These are phyloP conservation scores for Chara braunii DNA, from an alignment of 139 green algal genomes.

Conservation along the genomic window DNA sequence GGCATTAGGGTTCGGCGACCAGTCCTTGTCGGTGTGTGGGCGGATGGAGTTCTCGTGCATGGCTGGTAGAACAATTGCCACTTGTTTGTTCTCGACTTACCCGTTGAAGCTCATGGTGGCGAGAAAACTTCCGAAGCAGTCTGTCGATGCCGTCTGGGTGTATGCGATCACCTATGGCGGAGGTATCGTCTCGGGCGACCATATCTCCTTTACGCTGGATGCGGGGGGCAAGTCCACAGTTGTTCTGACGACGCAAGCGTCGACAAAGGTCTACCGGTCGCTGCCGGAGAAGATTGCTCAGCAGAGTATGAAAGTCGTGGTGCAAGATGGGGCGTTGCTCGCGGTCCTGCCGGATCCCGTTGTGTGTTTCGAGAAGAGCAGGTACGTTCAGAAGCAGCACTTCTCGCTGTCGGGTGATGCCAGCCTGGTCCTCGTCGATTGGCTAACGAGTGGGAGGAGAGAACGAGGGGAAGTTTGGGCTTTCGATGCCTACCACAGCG, in stretches of 20 bases:
- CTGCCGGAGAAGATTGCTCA: neutral
- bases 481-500: slow-evolving; percentile 30
- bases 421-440: slow-evolving; percentile 44
- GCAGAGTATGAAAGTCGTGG: neutral
- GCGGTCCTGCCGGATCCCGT: slow-evolving; percentile 40
- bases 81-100: slow-evolving; percentile 5
- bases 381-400: slow-evolving; percentile 27
- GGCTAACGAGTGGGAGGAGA: slow-evolving; percentile 31
- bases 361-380: slow-evolving; percentile 22
- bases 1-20: too few relatives aligned
- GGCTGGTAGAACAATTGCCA: slow-evolving; percentile 13
- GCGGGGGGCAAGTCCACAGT: slow-evolving; percentile 9
- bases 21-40: too few relatives aligned
- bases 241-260: slow-evolving; percentile 38
- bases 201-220: slow-evolving; percentile 7
- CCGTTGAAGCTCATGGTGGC: slow-evolving; percentile 38
- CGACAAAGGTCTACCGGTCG: slow-evolving; percentile 38
- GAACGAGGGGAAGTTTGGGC: slow-evolving; percentile 27
- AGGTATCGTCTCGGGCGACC: slow-evolving; percentile 41
- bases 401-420: slow-evolving; percentile 14
- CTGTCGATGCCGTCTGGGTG: slow-evolving; percentile 39
- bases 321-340: slow-evolving; percentile 21
- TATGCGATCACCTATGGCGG: slow-evolving; percentile 42
- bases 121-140: too few relatives aligned
- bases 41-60: too few relatives aligned